These are phyloP conservation scores for Pseudocercospora crystallina DNA, from an alignment of 2,329 filamentous ascomycete species.

Conservation along the genomic window DNA sequence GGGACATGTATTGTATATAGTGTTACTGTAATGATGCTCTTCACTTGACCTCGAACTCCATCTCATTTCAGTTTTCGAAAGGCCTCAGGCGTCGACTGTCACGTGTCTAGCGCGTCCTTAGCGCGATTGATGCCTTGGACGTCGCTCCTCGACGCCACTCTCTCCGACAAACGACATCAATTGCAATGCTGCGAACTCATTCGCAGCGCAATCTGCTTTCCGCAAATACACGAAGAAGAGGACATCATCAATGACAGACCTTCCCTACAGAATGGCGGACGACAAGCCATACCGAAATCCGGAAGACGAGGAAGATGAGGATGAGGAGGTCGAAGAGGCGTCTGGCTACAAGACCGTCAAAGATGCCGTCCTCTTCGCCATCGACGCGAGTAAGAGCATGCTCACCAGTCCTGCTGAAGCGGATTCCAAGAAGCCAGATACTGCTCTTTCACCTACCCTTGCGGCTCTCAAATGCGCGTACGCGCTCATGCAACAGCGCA, in stretches of 20 bases:
- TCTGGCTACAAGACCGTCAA: slow-evolving; percentile 83
- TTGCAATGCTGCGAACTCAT: no score
- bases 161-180: no score
- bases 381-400: slow-evolving; percentile 89
- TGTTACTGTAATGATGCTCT: no score
- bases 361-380: slow-evolving; percentile 97
- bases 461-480: slow-evolving; percentile 94
- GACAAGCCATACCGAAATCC: slow-evolving; percentile 32
- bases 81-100: no score
- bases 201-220: no score
- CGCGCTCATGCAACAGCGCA: slow-evolving; percentile 94
- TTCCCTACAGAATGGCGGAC: slow-evolving; percentile 20
- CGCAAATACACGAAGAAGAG: no score
- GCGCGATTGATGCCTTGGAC: no score
- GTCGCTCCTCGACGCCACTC: no score
- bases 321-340: slow-evolving; percentile 67
- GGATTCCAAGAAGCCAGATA: slow-evolving; percentile 72
- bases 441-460: slow-evolving; percentile 68
- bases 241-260: slow-evolving; percentile 1
- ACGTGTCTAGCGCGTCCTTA: no score
- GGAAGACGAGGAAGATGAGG: slow-evolving; percentile 62
- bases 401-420: slow-evolving; percentile 63
- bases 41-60: no score
- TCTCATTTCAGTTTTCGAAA: no score
- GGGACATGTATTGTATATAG: no score